A percentile compares a stretch with the other conserved stretches of the same genome.
Conservation (phyloP, 176 grass and related monocot genomes). For the Triticum turgidum region DNA sequence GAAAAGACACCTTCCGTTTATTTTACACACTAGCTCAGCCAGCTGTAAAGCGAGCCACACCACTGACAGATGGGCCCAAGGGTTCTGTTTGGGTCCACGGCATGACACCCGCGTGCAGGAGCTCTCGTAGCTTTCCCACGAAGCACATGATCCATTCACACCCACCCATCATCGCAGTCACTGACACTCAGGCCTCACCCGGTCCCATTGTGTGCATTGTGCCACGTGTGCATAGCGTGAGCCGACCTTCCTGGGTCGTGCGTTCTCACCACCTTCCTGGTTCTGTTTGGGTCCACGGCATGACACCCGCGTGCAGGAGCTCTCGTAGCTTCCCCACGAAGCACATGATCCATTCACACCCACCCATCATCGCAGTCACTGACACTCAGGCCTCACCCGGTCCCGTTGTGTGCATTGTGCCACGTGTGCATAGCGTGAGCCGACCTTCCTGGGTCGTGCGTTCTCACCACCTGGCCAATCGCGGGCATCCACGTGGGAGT, state of each 20-base stretch:
- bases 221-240: conserved; percentile 21
- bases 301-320: background rate
- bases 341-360: background rate
- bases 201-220: too few species aligned
- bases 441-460: background rate
- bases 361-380: background rate
- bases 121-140: background rate
- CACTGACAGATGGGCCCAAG: background rate
- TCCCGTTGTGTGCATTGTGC: too few species aligned
- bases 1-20: background rate
- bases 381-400: background rate
- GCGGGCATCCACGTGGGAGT: background rate
- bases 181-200: background rate
- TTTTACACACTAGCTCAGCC: background rate
- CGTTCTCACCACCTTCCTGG: background rate
- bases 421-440: conserved; percentile 25
- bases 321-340: background rate
- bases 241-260: background rate
- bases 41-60: background rate
- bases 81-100: fast-evolving
- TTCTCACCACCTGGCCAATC: conserved; percentile 13
- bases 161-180: too few species aligned
- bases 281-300: background rate
- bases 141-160: background rate
- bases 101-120: background rate